Percentiles rank a stretch among this genome's conserved stretches.
These are phyloP conservation scores for Corymbia citriodora DNA, from an alignment of 441 rosid genomes.

Conservation along the genomic window DNA sequence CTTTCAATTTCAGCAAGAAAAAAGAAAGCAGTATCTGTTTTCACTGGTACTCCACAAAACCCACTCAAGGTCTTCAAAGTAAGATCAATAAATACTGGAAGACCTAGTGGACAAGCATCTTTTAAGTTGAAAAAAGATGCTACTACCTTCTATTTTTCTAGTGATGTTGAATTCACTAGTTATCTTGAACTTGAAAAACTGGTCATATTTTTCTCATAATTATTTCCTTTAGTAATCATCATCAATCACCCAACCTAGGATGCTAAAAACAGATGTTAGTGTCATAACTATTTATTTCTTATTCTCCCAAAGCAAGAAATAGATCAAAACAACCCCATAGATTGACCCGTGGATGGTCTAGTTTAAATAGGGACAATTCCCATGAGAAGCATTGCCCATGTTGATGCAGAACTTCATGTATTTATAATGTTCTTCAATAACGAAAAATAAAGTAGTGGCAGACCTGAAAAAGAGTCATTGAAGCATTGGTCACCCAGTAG, in stretches of 20 bases:
- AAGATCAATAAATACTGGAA: not conserved
- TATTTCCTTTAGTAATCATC: not conserved
- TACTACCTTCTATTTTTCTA: not conserved
- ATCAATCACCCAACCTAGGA: not conserved
- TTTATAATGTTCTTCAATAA: not conserved
- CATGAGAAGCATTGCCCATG: not conserved
- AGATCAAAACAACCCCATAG: not conserved
- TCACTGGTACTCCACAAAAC: not conserved
- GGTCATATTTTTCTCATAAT: not conserved
- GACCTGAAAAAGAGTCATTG: conserved; percentile 68
- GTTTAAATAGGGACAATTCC: not conserved
- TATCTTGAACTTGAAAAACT: not conserved
- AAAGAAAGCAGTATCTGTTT: not conserved
- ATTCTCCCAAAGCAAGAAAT: not conserved
- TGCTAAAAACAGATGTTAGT: not conserved
- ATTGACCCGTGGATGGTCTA: not conserved
- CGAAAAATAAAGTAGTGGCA: not conserved
- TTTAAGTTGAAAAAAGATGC: too few species aligned
- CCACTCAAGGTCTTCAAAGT: not conserved
- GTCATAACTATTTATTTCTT: not conserved
- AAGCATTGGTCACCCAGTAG: conserved; percentile 85
- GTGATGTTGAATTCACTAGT: not conserved
- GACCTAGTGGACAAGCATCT: not conserved
- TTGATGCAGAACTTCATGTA: not conserved
- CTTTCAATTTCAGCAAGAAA: not conserved